A percentile compares a stretch with the other conserved stretches of the same genome.
These are phyloP conservation scores for Trichosanthes cucumerina DNA, from an alignment of 306 rosid genomes.

Conservation along the genomic window DNA sequence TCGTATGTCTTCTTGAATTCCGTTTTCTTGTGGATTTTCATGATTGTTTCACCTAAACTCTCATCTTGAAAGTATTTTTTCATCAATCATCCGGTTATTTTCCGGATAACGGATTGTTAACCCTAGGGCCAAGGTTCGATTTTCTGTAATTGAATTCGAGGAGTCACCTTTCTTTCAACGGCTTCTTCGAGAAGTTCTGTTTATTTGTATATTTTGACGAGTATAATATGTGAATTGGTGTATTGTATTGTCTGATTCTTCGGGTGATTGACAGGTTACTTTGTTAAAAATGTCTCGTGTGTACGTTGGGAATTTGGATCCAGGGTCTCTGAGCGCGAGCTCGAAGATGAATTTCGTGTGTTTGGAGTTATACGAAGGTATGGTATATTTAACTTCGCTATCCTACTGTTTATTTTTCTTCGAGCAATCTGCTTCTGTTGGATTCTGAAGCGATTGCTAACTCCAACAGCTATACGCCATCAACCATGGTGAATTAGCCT, in stretches of 20 bases:
- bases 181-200: not conserved
- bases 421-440: not conserved
- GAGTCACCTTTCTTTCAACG: not conserved
- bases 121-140: not conserved
- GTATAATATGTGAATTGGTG: not conserved
- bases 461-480: not conserved
- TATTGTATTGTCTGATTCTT: not conserved
- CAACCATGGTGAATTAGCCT: too few relatives aligned
- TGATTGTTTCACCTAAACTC: not conserved
- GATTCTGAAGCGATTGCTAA: not conserved
- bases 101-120: not conserved
- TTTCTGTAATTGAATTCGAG: not conserved
- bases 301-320: conserved; percentile 85
- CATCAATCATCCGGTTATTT: too few relatives aligned
- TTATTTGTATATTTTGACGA: not conserved
- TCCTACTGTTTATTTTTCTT: not conserved
- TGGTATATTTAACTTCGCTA: not conserved
- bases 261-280: conserved; percentile 20
- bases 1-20: not conserved
- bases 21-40: not conserved
- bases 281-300: conserved; percentile 72
- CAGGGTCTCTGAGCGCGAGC: conserved; percentile 90
- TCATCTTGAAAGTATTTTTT: not conserved
- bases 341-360: conserved; percentile 89
- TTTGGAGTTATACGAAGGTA: conserved; percentile 95